Base-by-base conservation (phyloP, 176 grass and related monocot genomes). In the Rhynchospora pubera region DNA sequence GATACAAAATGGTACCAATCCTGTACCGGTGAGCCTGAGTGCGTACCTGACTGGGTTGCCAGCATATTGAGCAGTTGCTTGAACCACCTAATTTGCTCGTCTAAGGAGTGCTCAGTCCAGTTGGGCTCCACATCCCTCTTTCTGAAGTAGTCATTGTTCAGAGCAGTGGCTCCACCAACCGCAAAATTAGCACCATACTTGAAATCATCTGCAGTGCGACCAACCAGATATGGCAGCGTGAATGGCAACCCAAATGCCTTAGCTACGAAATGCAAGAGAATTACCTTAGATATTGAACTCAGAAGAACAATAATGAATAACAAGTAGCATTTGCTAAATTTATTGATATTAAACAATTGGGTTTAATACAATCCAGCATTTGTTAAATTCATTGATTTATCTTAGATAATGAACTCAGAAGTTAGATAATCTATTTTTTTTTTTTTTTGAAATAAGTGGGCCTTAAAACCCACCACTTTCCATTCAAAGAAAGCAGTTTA, bases 81-180 rank as follows among this genome's bases (percentile, higher is more conserved):
- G 89, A 99, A 95, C 96, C 87, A 93, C 79, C 87, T 82, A 71
- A 99, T 77, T 78, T 99, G 96, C 77, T 84, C 77, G 3, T 86
- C 59, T 73, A 99, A 88, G 52, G 89, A 91, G 75, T 91, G 87
- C 12, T 85, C 85, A 1, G 96, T 91, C 90, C 89, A 95, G 0
- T 77, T 81, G 62, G 88, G 85, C 32, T 86, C 81, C 57, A 95
- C 83, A 0, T 89, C 92, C 2, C 84, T 90, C 59, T 85, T 68
- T 62, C 87, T 84, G 79, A 95, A 99, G 82, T 93, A 95, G 0
- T 76, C 85, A 2, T 82, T 55, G 6, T 87, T 77, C 62, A 95
- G 90, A 18, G 92, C 91, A 32, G 96, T 95, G 50, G 92, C 92
- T 6, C 96, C 92, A 0, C 89, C 92, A 0, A 92, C 96, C 2